Evolutionary conservation across 805 yeast species (phyloP).

Genomic region (Monosporozyma servazzii): DNA sequence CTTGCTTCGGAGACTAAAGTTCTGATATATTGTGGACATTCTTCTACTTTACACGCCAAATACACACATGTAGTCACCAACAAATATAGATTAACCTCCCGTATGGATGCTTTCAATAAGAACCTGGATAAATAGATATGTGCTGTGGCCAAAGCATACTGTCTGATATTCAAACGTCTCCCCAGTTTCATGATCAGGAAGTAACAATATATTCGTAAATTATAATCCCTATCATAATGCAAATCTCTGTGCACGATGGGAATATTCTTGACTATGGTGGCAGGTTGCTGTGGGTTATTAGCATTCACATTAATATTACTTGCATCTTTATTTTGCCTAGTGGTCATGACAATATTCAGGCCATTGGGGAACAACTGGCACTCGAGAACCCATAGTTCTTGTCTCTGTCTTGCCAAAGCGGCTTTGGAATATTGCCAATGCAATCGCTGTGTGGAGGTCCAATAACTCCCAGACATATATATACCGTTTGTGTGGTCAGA

Average conservation of each 20-base stretch:
- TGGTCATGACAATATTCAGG: constrained; percentile 27
- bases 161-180: constrained; percentile 65
- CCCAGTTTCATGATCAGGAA: constrained; percentile 69
- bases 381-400: constrained; percentile 33
- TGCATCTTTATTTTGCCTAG: constrained; percentile 11
- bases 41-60: constrained; percentile 89
- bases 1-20: constrained; percentile 77
- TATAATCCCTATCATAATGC: constrained; percentile 41
- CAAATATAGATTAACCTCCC: constrained; percentile 75
- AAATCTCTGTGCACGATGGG: constrained; percentile 34
- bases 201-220: constrained; percentile 72
- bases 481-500: too few relatives aligned
- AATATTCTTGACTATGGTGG: constrained; percentile 32
- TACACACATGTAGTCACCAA: constrained; percentile 79
- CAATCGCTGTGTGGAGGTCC: constrained; percentile 74
- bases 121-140: constrained; percentile 79
- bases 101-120: constrained; percentile 57
- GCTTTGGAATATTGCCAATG: constrained; percentile 76
- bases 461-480: constrained; percentile 68
- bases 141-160: constrained; percentile 79
- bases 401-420: constrained; percentile 40
- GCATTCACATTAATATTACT: not conserved
- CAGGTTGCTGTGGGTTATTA: not conserved
- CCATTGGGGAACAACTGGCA: constrained; percentile 30
- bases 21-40: constrained; percentile 88